A percentile compares a stretch with the other conserved stretches of the same genome.
Conservation (phyloP, 495 filamentous ascomycete species). For the Xylaria bambusicola region DNA sequence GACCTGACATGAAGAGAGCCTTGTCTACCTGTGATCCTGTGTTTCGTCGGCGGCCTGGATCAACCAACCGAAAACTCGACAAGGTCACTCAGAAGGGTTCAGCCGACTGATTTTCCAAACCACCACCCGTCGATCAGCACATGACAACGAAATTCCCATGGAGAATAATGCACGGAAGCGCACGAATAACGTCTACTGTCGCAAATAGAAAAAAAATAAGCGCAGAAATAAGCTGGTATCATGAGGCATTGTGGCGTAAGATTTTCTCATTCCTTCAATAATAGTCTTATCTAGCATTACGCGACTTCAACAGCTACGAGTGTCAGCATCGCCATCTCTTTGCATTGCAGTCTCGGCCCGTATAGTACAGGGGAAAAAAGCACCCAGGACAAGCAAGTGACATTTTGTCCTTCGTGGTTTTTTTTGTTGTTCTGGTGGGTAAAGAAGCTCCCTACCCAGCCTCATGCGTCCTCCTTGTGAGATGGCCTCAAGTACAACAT, state of each 20-base stretch:
- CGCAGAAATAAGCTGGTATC: no score
- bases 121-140: not conserved
- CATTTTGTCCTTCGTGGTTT: no score
- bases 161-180: not conserved
- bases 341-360: not conserved
- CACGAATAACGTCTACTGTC: not conserved
- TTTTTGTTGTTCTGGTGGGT: not conserved
- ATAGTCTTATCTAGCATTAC: no score
- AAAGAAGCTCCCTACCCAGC: not conserved
- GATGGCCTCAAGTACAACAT: not conserved
- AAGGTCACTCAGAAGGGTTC: not conserved
- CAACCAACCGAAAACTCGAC: no score
- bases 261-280: not conserved
- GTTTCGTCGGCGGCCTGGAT: no score
- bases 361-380: not conserved
- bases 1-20: no score
- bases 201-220: not conserved
- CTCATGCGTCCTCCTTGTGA: not conserved
- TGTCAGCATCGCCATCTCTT: constrained; percentile 6
- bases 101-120: not conserved
- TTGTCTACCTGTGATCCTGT: no score
- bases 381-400: no score
- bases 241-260: not conserved
- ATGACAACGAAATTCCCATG: not conserved
- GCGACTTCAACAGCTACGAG: not conserved